These are phyloP conservation scores for Meyerozyma guilliermondii DNA, from an alignment of 1,139 yeast species.

Conservation along the genomic window DNA sequence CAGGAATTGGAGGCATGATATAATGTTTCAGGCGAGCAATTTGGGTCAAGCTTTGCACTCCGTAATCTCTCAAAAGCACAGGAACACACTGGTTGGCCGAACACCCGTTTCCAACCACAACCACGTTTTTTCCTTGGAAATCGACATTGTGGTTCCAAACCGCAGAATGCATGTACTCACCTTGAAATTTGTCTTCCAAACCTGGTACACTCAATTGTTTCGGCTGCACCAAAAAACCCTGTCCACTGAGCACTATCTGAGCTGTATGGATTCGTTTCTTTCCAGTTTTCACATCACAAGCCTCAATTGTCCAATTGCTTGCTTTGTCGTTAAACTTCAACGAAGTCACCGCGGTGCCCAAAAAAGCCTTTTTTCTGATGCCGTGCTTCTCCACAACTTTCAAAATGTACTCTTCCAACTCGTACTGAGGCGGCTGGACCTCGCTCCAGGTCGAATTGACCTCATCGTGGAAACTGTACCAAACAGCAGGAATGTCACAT, in stretches of 20 bases:
- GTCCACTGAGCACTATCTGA: slow-evolving; percentile 8
- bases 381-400: slow-evolving; percentile 10
- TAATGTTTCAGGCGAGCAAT: slow-evolving; percentile 11
- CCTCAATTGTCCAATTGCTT: slow-evolving; percentile 9
- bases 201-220: slow-evolving; percentile 17
- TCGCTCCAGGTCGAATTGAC: slow-evolving; percentile 12
- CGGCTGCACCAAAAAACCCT: slow-evolving; percentile 11
- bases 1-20: slow-evolving; percentile 13
- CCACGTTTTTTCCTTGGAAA: slow-evolving; percentile 19
- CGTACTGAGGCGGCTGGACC: slow-evolving; percentile 12
- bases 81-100: slow-evolving; percentile 20
- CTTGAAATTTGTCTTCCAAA: slow-evolving; percentile 34
- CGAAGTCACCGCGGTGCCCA: slow-evolving; percentile 6
- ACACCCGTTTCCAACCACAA: slow-evolving; percentile 21
- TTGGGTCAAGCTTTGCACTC: slow-evolving; percentile 9
- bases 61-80: slow-evolving; percentile 9
- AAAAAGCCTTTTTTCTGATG: slow-evolving; percentile 2
- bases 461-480: slow-evolving; percentile 11
- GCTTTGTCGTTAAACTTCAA: slow-evolving; percentile 11
- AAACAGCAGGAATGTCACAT: slow-evolving; percentile 13
- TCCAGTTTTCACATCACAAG: slow-evolving; percentile 6
- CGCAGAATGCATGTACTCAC: slow-evolving; percentile 45
- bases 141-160: slow-evolving; percentile 42
- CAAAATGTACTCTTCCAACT: slow-evolving; percentile 13
- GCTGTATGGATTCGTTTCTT: slow-evolving; percentile 10